Evolutionary conservation across 352 stramenopile species (phyloP), one percentile per base, ranked within the genome.

Genomic region (Phytophthora cactorum): DNA sequence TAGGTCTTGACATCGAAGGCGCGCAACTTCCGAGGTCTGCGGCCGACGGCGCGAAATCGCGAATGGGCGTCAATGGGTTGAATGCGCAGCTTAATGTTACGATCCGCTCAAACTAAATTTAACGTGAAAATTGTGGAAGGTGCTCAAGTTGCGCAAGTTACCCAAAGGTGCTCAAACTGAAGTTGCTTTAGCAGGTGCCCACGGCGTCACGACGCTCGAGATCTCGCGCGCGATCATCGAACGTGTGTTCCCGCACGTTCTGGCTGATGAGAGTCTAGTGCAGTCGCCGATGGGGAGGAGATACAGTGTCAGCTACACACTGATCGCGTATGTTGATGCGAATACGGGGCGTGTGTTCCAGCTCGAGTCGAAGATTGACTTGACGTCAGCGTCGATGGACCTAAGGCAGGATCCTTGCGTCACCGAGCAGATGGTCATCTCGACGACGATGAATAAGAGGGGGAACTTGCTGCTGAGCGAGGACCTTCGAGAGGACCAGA

Each of bases 361-460:
- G 15, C n/a, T 46, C 5, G 39, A 46, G 39, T 46, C 39, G 39
- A 46, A 46, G 15, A 46, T 46, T 12, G 39, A 46, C 39, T 22
- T 46, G 39, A 46, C 39, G 0, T 46, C 39, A n/a, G n/a, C n/a
- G n/a, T n/a, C n/a, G n/a, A n/a, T n/a, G 39, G 39, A 25, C 22
- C 15, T 46, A 15, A 10, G 27, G 14, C 39, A 46, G 22, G 39
- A 46, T 46, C 39, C 39, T 46, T 46, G 22, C 7, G 15, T 27
- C 39, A 46, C 39, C 4, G 39, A 22, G 3, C 39, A 46, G 15
- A 46, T 46, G 39, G 39, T 46, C 39, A 46, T 25, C 12, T 46
- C 39, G 39, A 46, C 39, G 39, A 25, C 39, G 39, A 46, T 46
- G 39, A 46, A 46, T 46, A 46, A 46, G 39, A 25, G 39, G 14